A percentile compares a stretch with the other conserved stretches of the same genome.
Evolutionary conservation across 176 grass and related monocot species (phyloP).

Genomic region (Cenchrus fungigraminus): DNA sequence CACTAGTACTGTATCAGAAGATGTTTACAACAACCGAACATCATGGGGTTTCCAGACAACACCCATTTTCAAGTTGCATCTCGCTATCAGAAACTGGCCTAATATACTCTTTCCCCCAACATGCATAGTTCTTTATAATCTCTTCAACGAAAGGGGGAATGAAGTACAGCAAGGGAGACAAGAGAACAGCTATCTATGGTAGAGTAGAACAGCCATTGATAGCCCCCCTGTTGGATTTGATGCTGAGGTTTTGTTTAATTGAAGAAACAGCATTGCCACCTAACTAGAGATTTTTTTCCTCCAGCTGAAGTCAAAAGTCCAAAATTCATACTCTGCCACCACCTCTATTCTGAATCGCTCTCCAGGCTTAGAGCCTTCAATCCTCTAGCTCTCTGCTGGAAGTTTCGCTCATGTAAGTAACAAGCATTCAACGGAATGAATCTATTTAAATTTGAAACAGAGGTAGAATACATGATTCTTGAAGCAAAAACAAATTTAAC

Average conservation of each 20-base stretch:
- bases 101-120: background rate
- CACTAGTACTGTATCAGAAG: background rate
- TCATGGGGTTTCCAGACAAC: background rate
- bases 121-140: conserved; percentile 22
- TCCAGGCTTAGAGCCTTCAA: conserved; percentile 94
- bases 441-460: background rate
- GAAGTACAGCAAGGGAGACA: conserved; percentile 13
- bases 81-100: background rate
- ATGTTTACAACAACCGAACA: background rate
- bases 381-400: conserved; percentile 84
- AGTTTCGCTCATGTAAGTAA: conserved; percentile 11
- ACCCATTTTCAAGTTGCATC: background rate
- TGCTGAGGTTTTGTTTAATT: conserved; percentile 28
- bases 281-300: conserved; percentile 18
- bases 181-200: background rate
- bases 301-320: conserved; percentile 14
- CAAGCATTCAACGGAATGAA: background rate
- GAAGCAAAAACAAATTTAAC: background rate
- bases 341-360: conserved; percentile 81
- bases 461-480: background rate
- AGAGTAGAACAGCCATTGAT: background rate
- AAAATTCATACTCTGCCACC: conserved; percentile 14
- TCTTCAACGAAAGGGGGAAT: background rate
- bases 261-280: conserved; percentile 18
- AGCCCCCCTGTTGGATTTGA: conserved; percentile 33